Conservation (phyloP, 495 filamentous ascomycete genomes). For the Talaromyces stipitatus region DNA sequence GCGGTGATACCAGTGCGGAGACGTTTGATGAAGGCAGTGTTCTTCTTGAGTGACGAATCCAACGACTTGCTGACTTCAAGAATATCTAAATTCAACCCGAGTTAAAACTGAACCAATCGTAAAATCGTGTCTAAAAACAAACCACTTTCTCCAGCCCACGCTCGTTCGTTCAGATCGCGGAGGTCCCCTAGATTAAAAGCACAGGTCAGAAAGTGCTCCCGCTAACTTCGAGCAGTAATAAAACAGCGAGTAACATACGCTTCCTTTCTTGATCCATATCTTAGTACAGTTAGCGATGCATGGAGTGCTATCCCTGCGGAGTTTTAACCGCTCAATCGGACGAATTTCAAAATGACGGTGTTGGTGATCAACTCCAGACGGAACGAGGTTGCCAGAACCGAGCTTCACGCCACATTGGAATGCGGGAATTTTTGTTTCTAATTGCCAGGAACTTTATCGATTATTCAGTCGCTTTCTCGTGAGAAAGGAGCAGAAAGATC, state of each 20-base stretch:
- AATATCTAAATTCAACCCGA: conserved; percentile 49
- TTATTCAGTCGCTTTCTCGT: neutral
- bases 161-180: conserved; percentile 74
- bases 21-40: conserved; percentile 97
- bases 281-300: conserved; percentile 32
- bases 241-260: conserved; percentile 44
- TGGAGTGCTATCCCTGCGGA: neutral
- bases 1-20: conserved; percentile 82
- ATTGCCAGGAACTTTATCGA: neutral
- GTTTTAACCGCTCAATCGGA: neutral
- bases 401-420: conserved; percentile 39
- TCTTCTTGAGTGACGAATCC: conserved; percentile 97
- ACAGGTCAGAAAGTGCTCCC: conserved; percentile 9
- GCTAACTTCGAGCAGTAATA: neutral
- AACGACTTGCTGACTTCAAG: conserved; percentile 74
- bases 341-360: neutral
- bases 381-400: conserved; percentile 32
- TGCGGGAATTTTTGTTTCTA: neutral
- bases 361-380: conserved; percentile 6
- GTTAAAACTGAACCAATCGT: neutral
- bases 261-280: conserved; percentile 79
- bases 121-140: conserved; percentile 15
- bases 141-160: conserved; percentile 87
- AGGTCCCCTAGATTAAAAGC: conserved; percentile 60
- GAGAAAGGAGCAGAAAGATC: neutral